Evolutionary conservation across 2,329 filamentous ascomycete species (phyloP).

Genomic region (Mycosphaerella arachidis): DNA sequence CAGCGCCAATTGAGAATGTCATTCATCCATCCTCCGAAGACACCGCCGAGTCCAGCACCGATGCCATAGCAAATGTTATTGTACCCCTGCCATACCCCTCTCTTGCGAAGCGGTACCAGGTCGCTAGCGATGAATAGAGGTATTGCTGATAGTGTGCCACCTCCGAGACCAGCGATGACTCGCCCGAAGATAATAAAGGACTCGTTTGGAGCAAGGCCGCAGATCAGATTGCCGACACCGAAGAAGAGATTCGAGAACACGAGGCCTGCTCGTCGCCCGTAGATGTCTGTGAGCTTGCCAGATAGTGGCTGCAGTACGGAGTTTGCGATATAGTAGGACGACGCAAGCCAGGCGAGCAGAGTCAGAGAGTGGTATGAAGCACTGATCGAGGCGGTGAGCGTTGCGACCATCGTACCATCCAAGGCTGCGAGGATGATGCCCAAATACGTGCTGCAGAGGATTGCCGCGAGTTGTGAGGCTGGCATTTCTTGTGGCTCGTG

Average conservation of each 20-base stretch:
- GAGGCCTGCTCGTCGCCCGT: slow-evolving; percentile 62
- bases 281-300: slow-evolving; percentile 77
- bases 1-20: slow-evolving; percentile 71
- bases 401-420: slow-evolving; percentile 76
- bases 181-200: slow-evolving; percentile 60
- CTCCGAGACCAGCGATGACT: slow-evolving; percentile 59
- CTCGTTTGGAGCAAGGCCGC: slow-evolving; percentile 61
- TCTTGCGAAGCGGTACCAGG: slow-evolving; percentile 61
- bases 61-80: slow-evolving; percentile 66
- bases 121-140: slow-evolving; percentile 66
- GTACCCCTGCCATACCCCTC: slow-evolving; percentile 68
- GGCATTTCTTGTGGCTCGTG: not conserved
- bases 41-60: slow-evolving; percentile 63
- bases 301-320: slow-evolving; percentile 76
- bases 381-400: slow-evolving; percentile 72
- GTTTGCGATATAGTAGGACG: slow-evolving; percentile 77
- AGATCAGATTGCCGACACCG: slow-evolving; percentile 57
- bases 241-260: slow-evolving; percentile 61
- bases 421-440: slow-evolving; percentile 12
- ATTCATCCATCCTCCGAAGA: slow-evolving; percentile 63
- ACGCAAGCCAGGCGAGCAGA: slow-evolving; percentile 76
- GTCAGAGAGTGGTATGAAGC: slow-evolving; percentile 73
- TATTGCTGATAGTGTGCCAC: slow-evolving; percentile 66
- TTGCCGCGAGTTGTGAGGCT: not conserved
- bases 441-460: not conserved